Conservation (phyloP, 208 protist species). For the Willaertia magna region DNA sequence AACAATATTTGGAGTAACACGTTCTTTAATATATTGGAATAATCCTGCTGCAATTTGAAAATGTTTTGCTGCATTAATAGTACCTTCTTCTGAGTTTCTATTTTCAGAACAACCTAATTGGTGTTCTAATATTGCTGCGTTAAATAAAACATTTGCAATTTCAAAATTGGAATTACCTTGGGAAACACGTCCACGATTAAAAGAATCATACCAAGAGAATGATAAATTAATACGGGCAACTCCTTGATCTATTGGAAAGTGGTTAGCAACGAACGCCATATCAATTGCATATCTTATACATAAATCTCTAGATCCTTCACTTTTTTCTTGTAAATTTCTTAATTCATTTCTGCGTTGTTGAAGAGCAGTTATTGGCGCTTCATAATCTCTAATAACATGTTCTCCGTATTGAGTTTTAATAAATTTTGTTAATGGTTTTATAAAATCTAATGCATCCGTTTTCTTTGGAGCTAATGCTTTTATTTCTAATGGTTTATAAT, state of each 20-base stretch:
- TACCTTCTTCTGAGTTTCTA: not conserved
- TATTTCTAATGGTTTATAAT: not conserved
- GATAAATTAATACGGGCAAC: not conserved
- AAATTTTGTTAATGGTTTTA: not conserved
- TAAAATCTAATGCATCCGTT: not conserved
- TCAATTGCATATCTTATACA: not conserved
- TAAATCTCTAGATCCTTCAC: not conserved
- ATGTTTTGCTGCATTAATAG: not conserved
- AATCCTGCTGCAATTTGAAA: conserved; percentile 1
- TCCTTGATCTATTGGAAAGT: conserved; percentile 3
- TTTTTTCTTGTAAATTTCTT: not conserved
- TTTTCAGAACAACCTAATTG: not conserved
- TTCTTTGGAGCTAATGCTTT: not conserved
- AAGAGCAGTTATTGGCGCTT: not conserved
- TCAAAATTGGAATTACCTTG: conserved; percentile 6
- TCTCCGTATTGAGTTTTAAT: not conserved
- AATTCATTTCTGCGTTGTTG: conserved; percentile 7
- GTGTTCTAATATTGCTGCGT: not conserved
- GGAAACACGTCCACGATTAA: not conserved
- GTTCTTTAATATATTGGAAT: not conserved
- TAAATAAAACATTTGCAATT: not conserved
- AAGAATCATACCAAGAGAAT: not conserved
- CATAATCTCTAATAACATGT: not conserved
- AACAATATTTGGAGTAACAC: not conserved
- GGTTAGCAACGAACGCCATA: not conserved